A percentile compares a stretch with the other conserved stretches of the same genome.
Conservation (phyloP, 2,329 filamentous ascomycete species). For the Hypomyces perniciosus region DNA sequence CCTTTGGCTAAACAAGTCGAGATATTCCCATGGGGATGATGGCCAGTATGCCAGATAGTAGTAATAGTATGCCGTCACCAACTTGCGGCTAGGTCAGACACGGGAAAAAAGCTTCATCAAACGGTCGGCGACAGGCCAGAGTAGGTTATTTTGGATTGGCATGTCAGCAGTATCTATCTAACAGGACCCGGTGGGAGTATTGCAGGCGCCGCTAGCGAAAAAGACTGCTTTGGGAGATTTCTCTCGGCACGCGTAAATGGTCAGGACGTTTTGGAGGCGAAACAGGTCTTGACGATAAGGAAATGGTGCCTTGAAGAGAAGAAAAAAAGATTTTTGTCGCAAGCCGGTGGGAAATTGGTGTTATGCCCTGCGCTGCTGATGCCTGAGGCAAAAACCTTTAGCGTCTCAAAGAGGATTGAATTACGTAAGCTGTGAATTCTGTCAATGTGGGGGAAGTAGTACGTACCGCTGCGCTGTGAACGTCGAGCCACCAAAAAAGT, state of each 20-base stretch:
- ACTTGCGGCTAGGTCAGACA: too few species aligned
- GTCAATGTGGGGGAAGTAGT: slow-evolving; percentile 4
- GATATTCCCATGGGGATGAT: too few species aligned
- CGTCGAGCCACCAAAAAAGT: slow-evolving; percentile 19
- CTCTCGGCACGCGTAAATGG: slow-evolving; percentile 90
- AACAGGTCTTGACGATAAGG: slow-evolving; percentile 92
- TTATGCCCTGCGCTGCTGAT: not conserved
- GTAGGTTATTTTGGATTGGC: slow-evolving; percentile 13
- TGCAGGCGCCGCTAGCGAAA: slow-evolving; percentile 97
- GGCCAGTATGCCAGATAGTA: too few species aligned
- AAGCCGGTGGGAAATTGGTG: not conserved
- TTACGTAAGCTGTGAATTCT: slow-evolving; percentile 13
- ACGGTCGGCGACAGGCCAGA: too few species aligned
- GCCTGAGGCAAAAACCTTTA: slow-evolving; percentile 20
- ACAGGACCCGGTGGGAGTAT: slow-evolving; percentile 68
- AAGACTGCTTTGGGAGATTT: slow-evolving; percentile 64
- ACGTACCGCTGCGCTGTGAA: slow-evolving; percentile 9
- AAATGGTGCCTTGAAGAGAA: slow-evolving; percentile 61
- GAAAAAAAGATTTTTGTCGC: slow-evolving; percentile 25
- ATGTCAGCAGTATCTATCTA: slow-evolving; percentile 97
- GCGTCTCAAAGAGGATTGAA: not conserved
- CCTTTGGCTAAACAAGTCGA: too few species aligned
- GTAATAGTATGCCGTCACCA: too few species aligned
- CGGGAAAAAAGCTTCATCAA: too few species aligned
- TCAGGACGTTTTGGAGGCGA: slow-evolving; percentile 71